Base-by-base conservation (phyloP, 805 yeast species). In the Barnettozyma pratensis region DNA sequence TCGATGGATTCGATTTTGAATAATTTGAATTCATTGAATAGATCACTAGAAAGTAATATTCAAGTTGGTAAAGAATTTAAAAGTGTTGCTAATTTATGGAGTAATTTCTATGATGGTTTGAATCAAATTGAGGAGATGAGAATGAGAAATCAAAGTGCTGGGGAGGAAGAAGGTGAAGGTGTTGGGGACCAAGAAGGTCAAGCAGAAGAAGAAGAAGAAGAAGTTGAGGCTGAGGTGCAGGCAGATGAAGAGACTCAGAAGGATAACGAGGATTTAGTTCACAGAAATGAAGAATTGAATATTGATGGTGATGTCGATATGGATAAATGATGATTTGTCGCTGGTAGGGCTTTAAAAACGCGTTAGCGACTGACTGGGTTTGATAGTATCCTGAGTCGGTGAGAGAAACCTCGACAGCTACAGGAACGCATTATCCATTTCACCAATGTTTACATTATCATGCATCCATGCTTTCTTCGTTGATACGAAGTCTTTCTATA, bases 31-130 rank as follows among this genome's bases (percentile, higher is more conserved):
- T 74, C 81, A 25, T 67, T 86, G 50, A 85, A 85, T 60, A 72
- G 88, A 40, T 77, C 90, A 0, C 66, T 86, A 45, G 85, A 83
- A 54, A 81, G 79, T 39, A 77, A 82, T 3, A 74, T 84, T 12
- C 83, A 85, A 26, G 87, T 86, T 3, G 91, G 94, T 1, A 80
- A 81, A 58, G 91, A 84, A 51, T 86, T 85, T 57, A 87, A 85
- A 49, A 76, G 78, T 44, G 87, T 85, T 12, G 77, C 90, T 3
- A 67, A 73, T n/a, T 68, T 85, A 35, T 86, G 95, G 95, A 69
- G 75, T 34, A 75, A 74, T 36, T 85, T 85, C 58, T 84, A 85
- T 56, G 78, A 79, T 58, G 81, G 81, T 0, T 44, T 72, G 25
- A 68, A 66, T 10, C 69, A 68, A 37, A 49, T 54, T 32, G 64